Conservation (phyloP, 1,284 basidiomycete species). For the Rhodotorula mucilaginosa region DNA sequence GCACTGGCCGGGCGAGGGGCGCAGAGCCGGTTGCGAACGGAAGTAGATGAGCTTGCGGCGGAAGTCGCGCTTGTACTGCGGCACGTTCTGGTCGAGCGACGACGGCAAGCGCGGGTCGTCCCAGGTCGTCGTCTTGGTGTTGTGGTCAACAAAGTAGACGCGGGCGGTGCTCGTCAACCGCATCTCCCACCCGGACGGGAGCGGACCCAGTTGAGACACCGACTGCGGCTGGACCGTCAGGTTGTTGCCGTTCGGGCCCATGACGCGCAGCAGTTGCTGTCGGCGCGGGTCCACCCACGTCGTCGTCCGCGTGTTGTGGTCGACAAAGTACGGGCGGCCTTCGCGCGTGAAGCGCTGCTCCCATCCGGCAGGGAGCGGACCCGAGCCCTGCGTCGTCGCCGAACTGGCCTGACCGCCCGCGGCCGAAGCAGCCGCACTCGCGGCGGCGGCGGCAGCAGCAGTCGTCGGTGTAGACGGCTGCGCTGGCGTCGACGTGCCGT, state of each 20-base stretch:
- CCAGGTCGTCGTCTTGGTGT: constrained; percentile 83
- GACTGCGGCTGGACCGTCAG: constrained; percentile 72
- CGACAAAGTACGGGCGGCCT: constrained; percentile 95
- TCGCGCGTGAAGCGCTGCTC: constrained; percentile 98
- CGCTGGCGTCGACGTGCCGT: constrained; percentile 29
- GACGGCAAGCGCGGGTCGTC: constrained; percentile 85
- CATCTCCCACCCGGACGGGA: constrained; percentile 98
- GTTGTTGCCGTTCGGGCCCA: constrained; percentile 78
- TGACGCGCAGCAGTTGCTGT: constrained; percentile 76
- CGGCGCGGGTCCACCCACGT: constrained; percentile 98
- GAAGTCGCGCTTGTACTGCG: constrained; percentile 99
- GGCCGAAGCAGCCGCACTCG: constrained; percentile 26
- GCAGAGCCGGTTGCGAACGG: constrained; percentile 92
- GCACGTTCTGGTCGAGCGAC: constrained; percentile 84
- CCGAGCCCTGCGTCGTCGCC: constrained; percentile 70
- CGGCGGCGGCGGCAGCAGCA: constrained; percentile 43
- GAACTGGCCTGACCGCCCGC: constrained; percentile 25
- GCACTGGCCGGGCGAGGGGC: constrained; percentile 76
- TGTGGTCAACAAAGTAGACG: constrained; percentile 93
- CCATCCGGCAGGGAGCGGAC: constrained; percentile 90
- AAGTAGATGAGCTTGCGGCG: constrained; percentile 98
- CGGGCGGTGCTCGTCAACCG: constrained; percentile 85
- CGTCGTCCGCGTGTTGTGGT: constrained; percentile 77
- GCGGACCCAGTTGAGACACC: constrained; percentile 85
- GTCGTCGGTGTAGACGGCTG: constrained; percentile 45